These are phyloP conservation scores for Lepidium africanum DNA, from an alignment of 345 rosid genomes.

Conservation along the genomic window DNA sequence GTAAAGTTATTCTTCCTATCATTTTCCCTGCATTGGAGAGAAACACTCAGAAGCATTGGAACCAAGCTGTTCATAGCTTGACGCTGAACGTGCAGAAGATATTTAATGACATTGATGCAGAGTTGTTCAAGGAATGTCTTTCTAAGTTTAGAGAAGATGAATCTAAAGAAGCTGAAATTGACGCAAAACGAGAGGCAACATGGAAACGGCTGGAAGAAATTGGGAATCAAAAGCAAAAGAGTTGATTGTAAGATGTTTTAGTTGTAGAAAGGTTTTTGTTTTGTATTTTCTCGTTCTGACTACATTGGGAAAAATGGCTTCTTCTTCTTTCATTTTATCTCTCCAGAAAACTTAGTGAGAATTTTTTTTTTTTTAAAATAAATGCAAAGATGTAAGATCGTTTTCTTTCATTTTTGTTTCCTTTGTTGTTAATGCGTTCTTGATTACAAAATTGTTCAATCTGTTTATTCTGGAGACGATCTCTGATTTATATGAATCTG, in stretches of 20 bases:
- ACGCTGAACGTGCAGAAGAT: slow-evolving; percentile 63
- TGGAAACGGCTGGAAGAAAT: slow-evolving; percentile 68
- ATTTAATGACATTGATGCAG: slow-evolving; percentile 59
- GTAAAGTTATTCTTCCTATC: slow-evolving; percentile 50
- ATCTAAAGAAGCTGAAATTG: slow-evolving; percentile 37
- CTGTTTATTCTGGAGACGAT: background rate
- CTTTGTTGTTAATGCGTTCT: slow-evolving; percentile 10
- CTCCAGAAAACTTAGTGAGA: slow-evolving; percentile 2
- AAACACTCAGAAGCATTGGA: slow-evolving; percentile 64
- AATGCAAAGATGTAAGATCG: slow-evolving; percentile 10
- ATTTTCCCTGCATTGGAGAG: slow-evolving; percentile 59
- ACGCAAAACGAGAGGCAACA: slow-evolving; percentile 42
- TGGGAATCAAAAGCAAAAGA: slow-evolving; percentile 25
- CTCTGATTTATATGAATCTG: background rate
- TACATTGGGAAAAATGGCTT: slow-evolving; percentile 9
- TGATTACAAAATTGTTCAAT: background rate
- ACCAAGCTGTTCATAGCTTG: slow-evolving; percentile 61
- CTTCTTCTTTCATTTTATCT: background rate
- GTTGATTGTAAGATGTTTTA: slow-evolving; percentile 6
- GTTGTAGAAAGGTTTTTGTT: slow-evolving; percentile 20
- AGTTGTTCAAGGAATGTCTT: slow-evolving; percentile 53
- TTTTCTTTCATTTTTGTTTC: background rate
- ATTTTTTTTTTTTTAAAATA: background rate
- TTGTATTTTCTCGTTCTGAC: slow-evolving; percentile 2
- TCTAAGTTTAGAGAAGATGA: slow-evolving; percentile 47